phyloP scores from a whole-genome alignment of 2,329 filamentous ascomycete genomes.

The Fusarium guadeloupense region DNA sequence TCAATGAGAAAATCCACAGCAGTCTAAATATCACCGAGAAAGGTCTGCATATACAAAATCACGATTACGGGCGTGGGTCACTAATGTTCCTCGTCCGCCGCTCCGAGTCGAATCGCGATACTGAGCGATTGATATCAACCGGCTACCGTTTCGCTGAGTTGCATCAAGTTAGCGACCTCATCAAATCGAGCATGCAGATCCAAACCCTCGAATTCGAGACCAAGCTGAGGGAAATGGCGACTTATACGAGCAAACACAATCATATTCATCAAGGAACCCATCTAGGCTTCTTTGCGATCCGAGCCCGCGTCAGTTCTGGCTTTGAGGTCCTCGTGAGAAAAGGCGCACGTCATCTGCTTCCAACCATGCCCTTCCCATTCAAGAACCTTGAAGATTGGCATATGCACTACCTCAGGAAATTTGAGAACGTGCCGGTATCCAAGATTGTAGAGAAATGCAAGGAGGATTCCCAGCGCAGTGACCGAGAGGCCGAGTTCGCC shows the following conservation, averaged over 20 bases:
- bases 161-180: slow-evolving; percentile 72
- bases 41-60: slow-evolving; percentile 42
- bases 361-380: slow-evolving; percentile 63
- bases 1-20: no score
- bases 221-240: slow-evolving; percentile 71
- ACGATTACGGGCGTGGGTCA: slow-evolving; percentile 73
- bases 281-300: slow-evolving; percentile 65
- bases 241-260: slow-evolving; percentile 58
- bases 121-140: slow-evolving; percentile 69
- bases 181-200: slow-evolving; percentile 80
- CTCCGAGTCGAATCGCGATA: slow-evolving; percentile 65
- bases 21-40: slow-evolving; percentile 48
- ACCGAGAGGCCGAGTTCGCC: slow-evolving; percentile 55
- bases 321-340: slow-evolving; percentile 71
- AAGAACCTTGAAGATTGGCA: slow-evolving; percentile 64
- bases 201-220: slow-evolving; percentile 66
- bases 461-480: slow-evolving; percentile 43
- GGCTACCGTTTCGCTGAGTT: slow-evolving; percentile 81
- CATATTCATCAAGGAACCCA: slow-evolving; percentile 64
- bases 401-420: slow-evolving; percentile 59
- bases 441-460: slow-evolving; percentile 47
- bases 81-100: slow-evolving; percentile 81
- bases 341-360: slow-evolving; percentile 66
- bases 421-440: slow-evolving; percentile 54
- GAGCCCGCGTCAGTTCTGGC: slow-evolving; percentile 59